Evolutionary conservation across 2,329 filamentous ascomycete genomes (phyloP).

Genomic region (Xylariaceae sp.): DNA sequence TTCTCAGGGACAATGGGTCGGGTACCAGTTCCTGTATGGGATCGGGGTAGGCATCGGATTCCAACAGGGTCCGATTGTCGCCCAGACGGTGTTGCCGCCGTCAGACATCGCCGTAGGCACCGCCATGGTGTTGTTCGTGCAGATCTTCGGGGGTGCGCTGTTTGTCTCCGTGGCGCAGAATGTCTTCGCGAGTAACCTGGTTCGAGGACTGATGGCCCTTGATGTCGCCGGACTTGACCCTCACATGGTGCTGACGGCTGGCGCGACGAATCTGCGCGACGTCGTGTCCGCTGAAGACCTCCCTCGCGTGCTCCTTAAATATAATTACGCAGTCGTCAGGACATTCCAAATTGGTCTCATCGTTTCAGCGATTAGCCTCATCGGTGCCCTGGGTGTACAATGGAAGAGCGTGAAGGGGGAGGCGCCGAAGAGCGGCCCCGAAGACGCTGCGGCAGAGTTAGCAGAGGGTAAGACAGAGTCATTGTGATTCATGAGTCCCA

Average conservation of each 20-base stretch:
- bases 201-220: background rate
- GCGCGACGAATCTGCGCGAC: background rate
- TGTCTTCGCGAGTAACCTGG: background rate
- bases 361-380: background rate
- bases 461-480: too few species aligned
- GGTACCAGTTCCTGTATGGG: background rate
- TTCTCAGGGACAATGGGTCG: background rate
- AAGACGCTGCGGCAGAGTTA: too few species aligned
- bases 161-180: background rate
- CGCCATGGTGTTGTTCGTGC: background rate
- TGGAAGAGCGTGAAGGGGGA: slow-evolving; percentile 11
- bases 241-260: background rate
- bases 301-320: background rate
- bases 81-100: background rate
- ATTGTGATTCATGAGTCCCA: too few species aligned
- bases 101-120: background rate
- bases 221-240: background rate
- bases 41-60: background rate
- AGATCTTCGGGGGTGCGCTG: slow-evolving; percentile 2
- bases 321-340: slow-evolving; percentile 1
- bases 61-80: background rate
- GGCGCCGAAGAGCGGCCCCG: background rate
- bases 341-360: background rate
- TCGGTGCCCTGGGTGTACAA: slow-evolving; percentile 6
- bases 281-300: background rate